Base-by-base conservation (phyloP, 768 basidiomycete genomes). In the Suillus subluteus region DNA sequence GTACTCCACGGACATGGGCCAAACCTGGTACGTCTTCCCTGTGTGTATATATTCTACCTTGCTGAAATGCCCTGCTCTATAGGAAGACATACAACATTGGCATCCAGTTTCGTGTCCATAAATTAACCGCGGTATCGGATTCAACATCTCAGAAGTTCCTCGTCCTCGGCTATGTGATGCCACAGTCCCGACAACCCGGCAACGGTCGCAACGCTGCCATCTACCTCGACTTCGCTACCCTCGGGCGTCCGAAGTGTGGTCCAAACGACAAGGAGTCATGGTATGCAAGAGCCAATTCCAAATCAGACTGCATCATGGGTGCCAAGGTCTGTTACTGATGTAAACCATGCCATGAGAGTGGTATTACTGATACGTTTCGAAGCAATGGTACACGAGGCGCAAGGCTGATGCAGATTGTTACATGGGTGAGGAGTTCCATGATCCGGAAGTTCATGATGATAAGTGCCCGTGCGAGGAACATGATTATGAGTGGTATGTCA, bases 71-170 rank as follows among this genome's bases (percentile, higher is more conserved):
- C 6, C 21, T 3, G 9, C 16, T 1, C 55, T 23, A 38, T 69
- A 96, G 95, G 95, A 79, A 86, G 66, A 80, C 83, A 15, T 88
- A 92, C 67, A 79, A 91, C 13, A 80, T 96, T 62, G 92, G 88
- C 3, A 76, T 92, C 66, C 88, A 81, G 35, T 68, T 98, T 7
- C 88, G 91, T 26, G 89, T 94, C 0, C n/a, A n/a, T n/a, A n/a
- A n/a, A 0, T 81, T 99, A 21, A 89, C 91, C 46, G 97, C 95
- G 4, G 86, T 98, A 6, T 93, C 95, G 0, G 97, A 99, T 70
- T 95, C 94, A 16, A 98, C 97, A 0, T 96, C 95, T 0, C 96
- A 98, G 75, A 98, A 96, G 78, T 98, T 99, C 81, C 74, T 99
- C 12, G 82, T 99, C 7, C 83, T 98, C 32, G 97, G 91, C 5